Base-by-base conservation (phyloP, 2,329 filamentous ascomycete species). In the Phoma sp. region DNA sequence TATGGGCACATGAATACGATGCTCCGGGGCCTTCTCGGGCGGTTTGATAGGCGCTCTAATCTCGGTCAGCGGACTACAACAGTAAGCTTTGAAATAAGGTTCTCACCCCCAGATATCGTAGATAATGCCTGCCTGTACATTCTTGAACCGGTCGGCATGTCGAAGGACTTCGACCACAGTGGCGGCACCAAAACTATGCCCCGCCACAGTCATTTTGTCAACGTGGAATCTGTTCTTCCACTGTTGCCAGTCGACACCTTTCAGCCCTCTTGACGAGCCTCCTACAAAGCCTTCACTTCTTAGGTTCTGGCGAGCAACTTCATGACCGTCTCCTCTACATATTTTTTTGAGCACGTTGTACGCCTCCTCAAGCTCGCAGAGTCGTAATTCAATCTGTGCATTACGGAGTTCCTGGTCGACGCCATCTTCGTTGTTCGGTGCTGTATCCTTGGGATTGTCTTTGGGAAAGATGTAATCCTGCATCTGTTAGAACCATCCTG, bases 151-250 rank as follows among this genome's bases (percentile, higher is more conserved):
- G 22, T 83, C 77, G 24, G 76, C 70, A 45, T 83, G 77, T 18
- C 87, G 77, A 30, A 87, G 76, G 4, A 86, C 78, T 63, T 89
- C 85, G 2, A 86, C 79, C 0, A 83, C 80, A 0, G 86, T 88
- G 7, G 86, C 86, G 2, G 85, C 86, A 14, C 86, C 86, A 60
- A 89, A 89, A 1, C 84, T 87, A 65, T 89, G 86, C 0, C 86
- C 86, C 61, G 87, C 82, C 54, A 83, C 78, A 1, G 85, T 89
- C 14, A 87, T 82, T 43, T 83, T 79, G 25, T 81, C 72, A 4
- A 84, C 72, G 49, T 83, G 79, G 55, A 89, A 82, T 2, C 83
- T 75, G 2, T 76, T 75, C 53, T 79, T 78, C 86, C 86, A 89
- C 8, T 75, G 70, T 0, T 69, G 58, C 86, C 86, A 89, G 42